Evolutionary conservation across 495 filamentous ascomycete species (phyloP).

Genomic region (Lepidopterella palustris): DNA sequence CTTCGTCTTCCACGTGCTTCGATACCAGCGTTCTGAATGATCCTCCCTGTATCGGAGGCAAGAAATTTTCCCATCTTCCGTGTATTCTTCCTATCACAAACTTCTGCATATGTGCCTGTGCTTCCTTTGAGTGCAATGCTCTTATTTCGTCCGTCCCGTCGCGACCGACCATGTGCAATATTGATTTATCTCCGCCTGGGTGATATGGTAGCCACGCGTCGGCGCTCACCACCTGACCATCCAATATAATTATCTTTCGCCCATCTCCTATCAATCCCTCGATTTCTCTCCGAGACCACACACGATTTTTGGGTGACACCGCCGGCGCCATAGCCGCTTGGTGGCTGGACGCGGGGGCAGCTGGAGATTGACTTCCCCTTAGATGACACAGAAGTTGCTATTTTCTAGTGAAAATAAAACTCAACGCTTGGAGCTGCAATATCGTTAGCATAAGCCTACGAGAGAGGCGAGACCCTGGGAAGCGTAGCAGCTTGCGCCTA

Average conservation of each 20-base stretch:
- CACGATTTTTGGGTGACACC: too few relatives aligned
- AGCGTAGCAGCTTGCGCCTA: too few relatives aligned
- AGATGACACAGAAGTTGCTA: too few relatives aligned
- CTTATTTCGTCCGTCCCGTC: conserved; percentile 96
- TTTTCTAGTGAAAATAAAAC: too few relatives aligned
- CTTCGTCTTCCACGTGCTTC: background rate
- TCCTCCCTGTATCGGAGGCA: conserved; percentile 90
- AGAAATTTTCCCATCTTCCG: conserved; percentile 79
- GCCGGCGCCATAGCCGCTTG: too few relatives aligned
- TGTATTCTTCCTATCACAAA: conserved; percentile 82
- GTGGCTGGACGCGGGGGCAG: too few relatives aligned
- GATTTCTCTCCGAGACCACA: conserved; percentile 65
- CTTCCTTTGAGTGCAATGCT: conserved; percentile 82
- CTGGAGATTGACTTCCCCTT: too few relatives aligned
- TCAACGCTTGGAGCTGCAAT: too few relatives aligned
- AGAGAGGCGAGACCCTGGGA: too few relatives aligned
- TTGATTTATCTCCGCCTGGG: conserved; percentile 87
- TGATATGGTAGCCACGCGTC: conserved; percentile 86
- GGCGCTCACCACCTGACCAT: conserved; percentile 73
- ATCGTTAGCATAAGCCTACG: too few relatives aligned
- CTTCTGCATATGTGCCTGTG: conserved; percentile 65
- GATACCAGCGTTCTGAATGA: conserved; percentile 71
- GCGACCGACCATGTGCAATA: conserved; percentile 89
- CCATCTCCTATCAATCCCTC: conserved; percentile 85
- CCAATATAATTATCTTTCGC: conserved; percentile 70